Base-by-base conservation (phyloP, 495 filamentous ascomycete species). In the Lentithecium fluviatile region DNA sequence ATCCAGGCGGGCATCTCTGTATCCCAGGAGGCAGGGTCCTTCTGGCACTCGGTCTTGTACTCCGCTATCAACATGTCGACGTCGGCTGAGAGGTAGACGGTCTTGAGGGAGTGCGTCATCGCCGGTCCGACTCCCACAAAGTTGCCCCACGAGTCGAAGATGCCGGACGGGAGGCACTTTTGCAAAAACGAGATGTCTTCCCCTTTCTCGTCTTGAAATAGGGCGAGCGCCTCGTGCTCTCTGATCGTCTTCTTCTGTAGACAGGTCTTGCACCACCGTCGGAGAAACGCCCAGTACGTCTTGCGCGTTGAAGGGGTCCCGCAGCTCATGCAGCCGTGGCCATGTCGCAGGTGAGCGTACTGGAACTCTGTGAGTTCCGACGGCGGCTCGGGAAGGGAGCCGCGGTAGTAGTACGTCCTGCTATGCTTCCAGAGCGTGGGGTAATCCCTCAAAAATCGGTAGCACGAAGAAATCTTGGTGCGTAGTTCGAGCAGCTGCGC, bases 241-340 rank as follows among this genome's bases (percentile, higher is more conserved):
- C 56, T 65, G n/a, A 72, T 56, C 12, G 52, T 67, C 24, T 70
- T 70, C 17, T 40, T 47, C 19, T 58, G 50, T 5, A 73, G 58
- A 50, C 70, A 72, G 2, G 57, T n/a, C 49, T 63, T 50, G 62
- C 71, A 73, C 70, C 67, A 73, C 2, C 71, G 64, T 13, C 66
- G 61, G 1, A 68, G 60, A 43, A 71, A 73, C 12, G 65, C 58
- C 71, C 71, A 73, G 49, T 72, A 73, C 20, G 67, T 67, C 52
- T 72, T 73, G 20, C 71, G 52, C 24, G 63, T 67, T 11, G 34
- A 45, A 2, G 19, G 19, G 2, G 67, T 53, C 11, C 43, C 45
- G 52, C 71, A 72, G 29, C 62, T 58, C 68, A 67, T 65, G 59
- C 71, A 73, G 36, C 68, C 71, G n/a, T 60, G 53, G 5, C 71